These are phyloP conservation scores for Kregervanrija delftensis DNA, from an alignment of 805 yeast genomes.

Conservation along the genomic window DNA sequence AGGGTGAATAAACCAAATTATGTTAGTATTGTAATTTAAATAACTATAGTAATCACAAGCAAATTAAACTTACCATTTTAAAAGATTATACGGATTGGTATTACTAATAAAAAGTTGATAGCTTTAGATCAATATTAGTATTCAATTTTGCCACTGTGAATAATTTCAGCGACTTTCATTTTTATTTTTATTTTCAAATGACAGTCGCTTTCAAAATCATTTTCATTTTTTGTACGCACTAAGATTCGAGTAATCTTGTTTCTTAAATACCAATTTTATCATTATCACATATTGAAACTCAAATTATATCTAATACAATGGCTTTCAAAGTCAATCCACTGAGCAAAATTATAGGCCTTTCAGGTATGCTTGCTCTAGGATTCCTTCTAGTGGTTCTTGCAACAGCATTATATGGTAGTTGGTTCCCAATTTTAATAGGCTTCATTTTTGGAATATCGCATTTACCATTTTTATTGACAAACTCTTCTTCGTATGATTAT, in stretches of 20 bases:
- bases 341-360: conserved; percentile 68
- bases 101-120: no score
- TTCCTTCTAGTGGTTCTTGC: conserved; percentile 82
- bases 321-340: conserved; percentile 46
- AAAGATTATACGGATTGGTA: no score
- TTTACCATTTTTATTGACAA: conserved; percentile 57
- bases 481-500: conserved; percentile 32
- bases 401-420: conserved; percentile 81
- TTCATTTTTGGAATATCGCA: conserved; percentile 64
- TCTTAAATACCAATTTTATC: no score
- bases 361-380: conserved; percentile 80
- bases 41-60: no score
- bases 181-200: no score
- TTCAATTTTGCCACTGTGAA: background rate
- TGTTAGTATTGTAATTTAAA: no score
- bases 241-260: no score
- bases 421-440: conserved; percentile 79
- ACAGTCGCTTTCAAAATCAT: no score
- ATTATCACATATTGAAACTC: no score
- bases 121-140: conserved; percentile 5
- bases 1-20: background rate
- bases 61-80: no score
- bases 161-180: no score
- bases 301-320: conserved; percentile 7
- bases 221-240: no score